These are phyloP conservation scores for Pyrenophora tritici-repentis DNA, from an alignment of 2,329 filamentous ascomycete species.

Conservation along the genomic window DNA sequence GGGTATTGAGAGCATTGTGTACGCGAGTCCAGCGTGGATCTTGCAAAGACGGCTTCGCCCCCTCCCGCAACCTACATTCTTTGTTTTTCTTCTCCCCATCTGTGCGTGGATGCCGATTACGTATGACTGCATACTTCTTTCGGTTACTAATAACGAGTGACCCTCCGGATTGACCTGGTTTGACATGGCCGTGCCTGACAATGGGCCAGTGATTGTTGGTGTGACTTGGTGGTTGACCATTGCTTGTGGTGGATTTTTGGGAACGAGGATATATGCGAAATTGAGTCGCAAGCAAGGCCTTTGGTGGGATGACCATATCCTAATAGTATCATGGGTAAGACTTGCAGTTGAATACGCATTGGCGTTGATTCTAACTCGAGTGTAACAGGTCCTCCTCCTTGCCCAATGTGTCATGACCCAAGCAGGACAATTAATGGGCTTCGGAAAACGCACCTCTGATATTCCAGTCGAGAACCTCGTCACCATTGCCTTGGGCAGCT, in stretches of 20 bases:
- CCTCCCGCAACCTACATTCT: not conserved
- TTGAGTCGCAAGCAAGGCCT: constrained; percentile 28
- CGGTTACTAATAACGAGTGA: constrained; percentile 2
- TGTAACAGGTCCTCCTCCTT: constrained; percentile 28
- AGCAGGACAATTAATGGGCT: constrained; percentile 25
- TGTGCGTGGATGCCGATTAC: not conserved
- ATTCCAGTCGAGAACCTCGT: constrained; percentile 21
- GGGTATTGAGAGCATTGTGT: not conserved
- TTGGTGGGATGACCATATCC: constrained; percentile 22
- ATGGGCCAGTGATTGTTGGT: constrained; percentile 31
- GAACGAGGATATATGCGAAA: constrained; percentile 35
- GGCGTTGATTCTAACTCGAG: not conserved
- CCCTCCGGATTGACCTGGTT: constrained; percentile 1
- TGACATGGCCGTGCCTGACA: constrained; percentile 24
- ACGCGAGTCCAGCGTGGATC: constrained; percentile 1
- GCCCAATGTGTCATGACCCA: constrained; percentile 27
- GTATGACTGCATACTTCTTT: not conserved
- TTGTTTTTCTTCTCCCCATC: not conserved
- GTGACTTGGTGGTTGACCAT: constrained; percentile 34
- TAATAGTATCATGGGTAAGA: constrained; percentile 33
- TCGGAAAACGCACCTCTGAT: constrained; percentile 29
- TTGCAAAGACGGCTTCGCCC: not conserved
- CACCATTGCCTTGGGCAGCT: constrained; percentile 21
- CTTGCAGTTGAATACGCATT: not conserved
- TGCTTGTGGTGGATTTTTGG: constrained; percentile 28